Conservation (phyloP, 768 basidiomycete species). For the Kwoniella mangroviensis region DNA sequence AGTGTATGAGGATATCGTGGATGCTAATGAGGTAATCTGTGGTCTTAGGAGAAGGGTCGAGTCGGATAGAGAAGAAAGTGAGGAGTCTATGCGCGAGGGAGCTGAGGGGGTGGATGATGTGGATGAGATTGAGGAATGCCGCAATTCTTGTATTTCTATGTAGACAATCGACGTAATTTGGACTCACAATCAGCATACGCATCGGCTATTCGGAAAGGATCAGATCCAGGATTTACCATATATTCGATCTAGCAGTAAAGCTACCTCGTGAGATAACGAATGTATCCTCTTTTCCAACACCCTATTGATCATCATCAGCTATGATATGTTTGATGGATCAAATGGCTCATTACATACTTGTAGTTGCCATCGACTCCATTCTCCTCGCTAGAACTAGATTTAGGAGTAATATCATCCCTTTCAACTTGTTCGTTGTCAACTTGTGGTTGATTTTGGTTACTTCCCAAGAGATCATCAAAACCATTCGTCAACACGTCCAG, state of each 20-base stretch:
- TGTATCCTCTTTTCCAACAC: conserved; percentile 13
- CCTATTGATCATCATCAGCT: not conserved
- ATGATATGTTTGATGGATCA: not conserved
- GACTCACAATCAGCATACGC: not conserved
- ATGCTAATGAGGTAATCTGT: conserved; percentile 55
- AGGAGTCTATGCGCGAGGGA: conserved; percentile 65
- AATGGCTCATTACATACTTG: not conserved
- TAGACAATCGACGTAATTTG: not conserved
- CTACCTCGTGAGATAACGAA: conserved; percentile 13
- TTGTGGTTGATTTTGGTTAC: not conserved
- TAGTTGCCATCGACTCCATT: not conserved
- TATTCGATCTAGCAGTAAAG: conserved; percentile 27
- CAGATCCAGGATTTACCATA: conserved; percentile 36
- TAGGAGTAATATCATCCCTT: not conserved
- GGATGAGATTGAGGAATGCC: conserved; percentile 68
- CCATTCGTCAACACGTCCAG: conserved; percentile 19
- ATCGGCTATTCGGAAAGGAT: not conserved
- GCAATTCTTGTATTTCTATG: conserved; percentile 87
- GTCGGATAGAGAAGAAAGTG: conserved; percentile 77
- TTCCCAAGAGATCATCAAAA: not conserved
- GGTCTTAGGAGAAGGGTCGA: conserved; percentile 68
- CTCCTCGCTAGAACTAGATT: not conserved
- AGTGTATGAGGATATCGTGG: conserved; percentile 34
- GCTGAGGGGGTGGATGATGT: conserved; percentile 52
- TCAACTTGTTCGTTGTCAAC: not conserved